Evolutionary conservation across 495 filamentous ascomycete species (phyloP), one percentile per base, ranked within the genome.

Genomic region (Penicillium robsamsonii): DNA sequence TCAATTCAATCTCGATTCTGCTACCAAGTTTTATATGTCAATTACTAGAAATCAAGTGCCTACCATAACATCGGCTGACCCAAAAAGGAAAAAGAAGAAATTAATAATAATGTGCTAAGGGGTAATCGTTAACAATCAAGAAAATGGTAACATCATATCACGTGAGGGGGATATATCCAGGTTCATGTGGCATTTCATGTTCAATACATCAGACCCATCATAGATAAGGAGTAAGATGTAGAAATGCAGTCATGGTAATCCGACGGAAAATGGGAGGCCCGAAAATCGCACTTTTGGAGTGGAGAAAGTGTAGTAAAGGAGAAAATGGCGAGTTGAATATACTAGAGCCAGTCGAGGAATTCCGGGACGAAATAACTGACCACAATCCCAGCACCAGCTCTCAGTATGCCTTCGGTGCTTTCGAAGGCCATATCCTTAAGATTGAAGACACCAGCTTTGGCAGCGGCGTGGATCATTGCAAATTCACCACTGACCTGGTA

Each of bases 401-500:
- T 82, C 47, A 98, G 71, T 55, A 98, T 97, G 2, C 93, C 89
- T 66, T 97, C 88, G 0, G 91, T 91, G 55, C 87, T 86, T 72
- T 98, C 94, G 66, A 95, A 93, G 0, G 90, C 95, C 91, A 97
- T 97, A 3, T 87, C 80, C 74, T 92, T 95, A 68, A 98, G 75
- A 70, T 96, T 92, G 68, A 97, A 98, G n/a, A 98, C 94, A 0
- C 94, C 94, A 10, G 94, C 92, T 71, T 95, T 94, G 20, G 95
- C 94, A 35, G 81, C 94, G 4, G 94, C 94, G 66, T 96, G 91
- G 46, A 98, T 96, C 95, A 97, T 98, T 40, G 94, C 92, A 70
- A 87, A 98, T 75, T 98, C 94, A 55, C 94, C 94, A 68, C 87
- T 92, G 46, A 98, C 94, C 69, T 98, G 94, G 67, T 98, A 98